phyloP scores from a whole-genome alignment of 805 yeast genomes.

The Kodamaea jinghongensis region DNA sequence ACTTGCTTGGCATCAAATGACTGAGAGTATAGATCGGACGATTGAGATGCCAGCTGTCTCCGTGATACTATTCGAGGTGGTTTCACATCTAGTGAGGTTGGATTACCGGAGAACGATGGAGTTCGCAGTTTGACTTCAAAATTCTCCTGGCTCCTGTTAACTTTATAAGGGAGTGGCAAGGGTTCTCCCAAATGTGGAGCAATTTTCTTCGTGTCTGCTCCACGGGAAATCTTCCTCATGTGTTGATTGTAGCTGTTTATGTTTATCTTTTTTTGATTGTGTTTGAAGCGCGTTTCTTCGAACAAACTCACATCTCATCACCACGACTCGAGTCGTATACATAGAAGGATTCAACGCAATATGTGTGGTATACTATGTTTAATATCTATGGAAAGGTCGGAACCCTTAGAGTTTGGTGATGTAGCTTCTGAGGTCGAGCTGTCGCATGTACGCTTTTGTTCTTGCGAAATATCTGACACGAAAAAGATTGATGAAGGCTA shows the following conservation, averaged over 20 bases:
- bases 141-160: constrained; percentile 6
- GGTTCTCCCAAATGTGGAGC: constrained; percentile 32
- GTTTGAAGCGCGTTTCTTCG: too few species aligned
- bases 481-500: not conserved
- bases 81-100: not conserved
- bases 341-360: not conserved
- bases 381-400: constrained; percentile 1
- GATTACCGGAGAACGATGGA: not conserved
- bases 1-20: not conserved
- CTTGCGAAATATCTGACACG: constrained; percentile 1
- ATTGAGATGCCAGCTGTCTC: too few species aligned
- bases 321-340: too few species aligned
- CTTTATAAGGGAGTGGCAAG: constrained; percentile 33
- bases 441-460: too few species aligned
- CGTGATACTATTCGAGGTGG: too few species aligned
- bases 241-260: too few species aligned
- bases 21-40: too few species aligned
- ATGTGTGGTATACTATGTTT: constrained; percentile 61
- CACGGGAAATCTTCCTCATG: constrained; percentile 9
- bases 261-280: constrained; percentile 3
- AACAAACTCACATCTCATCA: too few species aligned
- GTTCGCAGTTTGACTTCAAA: not conserved
- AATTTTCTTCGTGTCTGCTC: constrained; percentile 4
- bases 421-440: not conserved
- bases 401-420: not conserved